A percentile compares a stretch with the other conserved stretches of the same genome.
Evolutionary conservation across 495 filamentous ascomycete genomes (phyloP).

Genomic region (Trichoderma virens): DNA sequence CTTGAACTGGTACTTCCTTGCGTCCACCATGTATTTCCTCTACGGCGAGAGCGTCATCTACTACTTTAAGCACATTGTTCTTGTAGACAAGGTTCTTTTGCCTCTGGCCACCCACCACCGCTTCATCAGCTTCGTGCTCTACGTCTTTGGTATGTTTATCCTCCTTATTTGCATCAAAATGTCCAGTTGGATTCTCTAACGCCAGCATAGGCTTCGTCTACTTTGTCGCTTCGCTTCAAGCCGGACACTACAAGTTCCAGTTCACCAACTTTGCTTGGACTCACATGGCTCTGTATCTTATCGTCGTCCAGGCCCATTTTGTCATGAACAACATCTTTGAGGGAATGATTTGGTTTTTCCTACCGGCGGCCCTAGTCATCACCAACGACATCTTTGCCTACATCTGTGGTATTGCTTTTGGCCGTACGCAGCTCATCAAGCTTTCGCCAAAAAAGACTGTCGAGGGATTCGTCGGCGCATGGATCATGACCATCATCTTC

Average conservation of each 20-base stretch:
- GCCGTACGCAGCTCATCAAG: conserved; percentile 94
- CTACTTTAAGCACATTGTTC: conserved; percentile 96
- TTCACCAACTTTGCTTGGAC: conserved; percentile 99
- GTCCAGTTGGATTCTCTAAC: neutral
- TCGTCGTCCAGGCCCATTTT: conserved; percentile 97
- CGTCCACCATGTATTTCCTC: conserved; percentile 97
- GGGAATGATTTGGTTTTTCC: conserved; percentile 99
- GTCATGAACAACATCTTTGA: conserved; percentile 99
- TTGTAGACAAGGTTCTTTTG: conserved; percentile 87
- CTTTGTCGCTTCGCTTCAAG: conserved; percentile 93
- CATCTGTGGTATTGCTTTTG: conserved; percentile 93
- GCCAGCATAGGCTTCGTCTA: conserved; percentile 78
- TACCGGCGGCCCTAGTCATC: conserved; percentile 90
- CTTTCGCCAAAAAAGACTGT: conserved; percentile 99
- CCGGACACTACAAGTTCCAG: conserved; percentile 94
- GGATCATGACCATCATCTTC: conserved; percentile 87
- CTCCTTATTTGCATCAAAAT: neutral
- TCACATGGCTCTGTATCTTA: conserved; percentile 96
- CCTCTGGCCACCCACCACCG: conserved; percentile 96
- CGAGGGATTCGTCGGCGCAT: conserved; percentile 95
- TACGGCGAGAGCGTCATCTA: conserved; percentile 99
- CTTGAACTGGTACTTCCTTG: conserved; percentile 98
- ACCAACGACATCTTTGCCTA: conserved; percentile 99
- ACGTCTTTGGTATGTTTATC: conserved; percentile 72
- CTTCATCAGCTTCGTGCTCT: conserved; percentile 97